Evolutionary conservation across 352 stramenopile species (phyloP).

Genomic region (Globisporangium heterothallicum): DNA sequence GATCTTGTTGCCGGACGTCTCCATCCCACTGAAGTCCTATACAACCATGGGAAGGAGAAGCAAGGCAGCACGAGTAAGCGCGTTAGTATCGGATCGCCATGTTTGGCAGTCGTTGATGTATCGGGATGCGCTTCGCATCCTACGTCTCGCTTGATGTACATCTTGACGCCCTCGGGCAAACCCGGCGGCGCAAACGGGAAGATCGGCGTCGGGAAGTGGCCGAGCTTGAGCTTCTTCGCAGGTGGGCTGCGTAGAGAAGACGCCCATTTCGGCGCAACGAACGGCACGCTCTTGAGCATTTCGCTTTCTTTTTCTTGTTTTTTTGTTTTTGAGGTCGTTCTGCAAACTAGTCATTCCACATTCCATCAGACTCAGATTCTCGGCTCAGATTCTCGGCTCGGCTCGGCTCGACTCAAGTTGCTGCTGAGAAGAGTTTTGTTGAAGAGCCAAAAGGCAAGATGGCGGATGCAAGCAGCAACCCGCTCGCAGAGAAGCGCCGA

Average conservation of each 20-base stretch:
- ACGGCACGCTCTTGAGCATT: conserved; percentile 67
- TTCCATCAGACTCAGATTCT: no score
- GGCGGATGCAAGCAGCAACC: conserved; percentile 14
- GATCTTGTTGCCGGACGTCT: conserved; percentile 94
- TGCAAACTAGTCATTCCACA: no score
- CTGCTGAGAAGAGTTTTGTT: not conserved
- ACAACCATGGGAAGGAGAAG: not conserved
- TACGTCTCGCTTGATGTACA: conserved; percentile 85
- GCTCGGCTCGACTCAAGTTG: not conserved
- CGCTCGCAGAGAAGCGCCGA: conserved; percentile 31
- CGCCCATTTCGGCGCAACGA: conserved; percentile 56
- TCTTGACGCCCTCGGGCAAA: conserved; percentile 54
- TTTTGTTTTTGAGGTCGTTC: no score
- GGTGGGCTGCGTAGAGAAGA: conserved; percentile 39
- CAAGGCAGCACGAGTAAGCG: not conserved
- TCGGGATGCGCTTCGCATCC: no score
- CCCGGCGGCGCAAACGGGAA: conserved; percentile 67
- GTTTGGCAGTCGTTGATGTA: not conserved
- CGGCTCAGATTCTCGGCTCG: not conserved
- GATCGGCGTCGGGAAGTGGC: conserved; percentile 81
- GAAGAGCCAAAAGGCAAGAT: conserved; percentile 1
- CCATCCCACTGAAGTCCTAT: conserved; percentile 83
- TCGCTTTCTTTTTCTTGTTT: no score
- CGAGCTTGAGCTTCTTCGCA: conserved; percentile 43
- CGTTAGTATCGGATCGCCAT: no score